A percentile compares a stretch with the other conserved stretches of the same genome.
These are phyloP conservation scores for Zasmidium angulare DNA, from an alignment of 2,329 filamentous ascomycete species.

Conservation along the genomic window DNA sequence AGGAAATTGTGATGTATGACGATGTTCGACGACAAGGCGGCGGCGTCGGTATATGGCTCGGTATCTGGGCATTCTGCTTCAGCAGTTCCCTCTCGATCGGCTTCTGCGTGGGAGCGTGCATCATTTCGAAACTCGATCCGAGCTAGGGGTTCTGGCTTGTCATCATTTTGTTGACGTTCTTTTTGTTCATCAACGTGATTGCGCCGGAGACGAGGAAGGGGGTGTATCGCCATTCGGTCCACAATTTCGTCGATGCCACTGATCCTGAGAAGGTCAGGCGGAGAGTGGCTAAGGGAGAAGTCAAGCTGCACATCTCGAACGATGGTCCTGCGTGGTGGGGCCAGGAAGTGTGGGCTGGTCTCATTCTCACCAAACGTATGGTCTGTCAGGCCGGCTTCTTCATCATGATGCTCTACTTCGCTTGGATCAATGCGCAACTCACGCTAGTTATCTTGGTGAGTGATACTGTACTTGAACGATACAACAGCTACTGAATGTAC, in stretches of 20 bases:
- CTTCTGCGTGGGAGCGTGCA: conserved; percentile 68
- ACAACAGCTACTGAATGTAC: conserved; percentile 15
- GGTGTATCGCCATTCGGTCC: conserved; percentile 66
- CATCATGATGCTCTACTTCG: conserved; percentile 70
- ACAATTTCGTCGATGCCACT: conserved; percentile 57
- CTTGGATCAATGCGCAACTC: conserved; percentile 76
- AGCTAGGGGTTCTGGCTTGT: conserved; percentile 76
- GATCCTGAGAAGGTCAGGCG: conserved; percentile 46
- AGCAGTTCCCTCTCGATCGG: conserved; percentile 70
- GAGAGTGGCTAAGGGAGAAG: conserved; percentile 67
- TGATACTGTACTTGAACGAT: conserved; percentile 6
- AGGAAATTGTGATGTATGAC: conserved; percentile 65
- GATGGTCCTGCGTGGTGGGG: conserved; percentile 75
- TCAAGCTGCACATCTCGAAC: conserved; percentile 72
- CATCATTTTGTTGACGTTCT: conserved; percentile 64
- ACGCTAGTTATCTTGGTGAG: conserved; percentile 69
- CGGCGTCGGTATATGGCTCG: conserved; percentile 77
- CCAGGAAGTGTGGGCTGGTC: conserved; percentile 70
- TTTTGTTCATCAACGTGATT: conserved; percentile 68
- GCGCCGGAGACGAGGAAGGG: conserved; percentile 71
- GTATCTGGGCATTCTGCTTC: conserved; percentile 75
- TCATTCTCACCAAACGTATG: conserved; percentile 68
- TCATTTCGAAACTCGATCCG: conserved; percentile 65
- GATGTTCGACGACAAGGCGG: conserved; percentile 74
- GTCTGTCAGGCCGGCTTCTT: conserved; percentile 71